Base-by-base conservation (phyloP, 2,329 filamentous ascomycete species). In the Exophiala calicioides region DNA sequence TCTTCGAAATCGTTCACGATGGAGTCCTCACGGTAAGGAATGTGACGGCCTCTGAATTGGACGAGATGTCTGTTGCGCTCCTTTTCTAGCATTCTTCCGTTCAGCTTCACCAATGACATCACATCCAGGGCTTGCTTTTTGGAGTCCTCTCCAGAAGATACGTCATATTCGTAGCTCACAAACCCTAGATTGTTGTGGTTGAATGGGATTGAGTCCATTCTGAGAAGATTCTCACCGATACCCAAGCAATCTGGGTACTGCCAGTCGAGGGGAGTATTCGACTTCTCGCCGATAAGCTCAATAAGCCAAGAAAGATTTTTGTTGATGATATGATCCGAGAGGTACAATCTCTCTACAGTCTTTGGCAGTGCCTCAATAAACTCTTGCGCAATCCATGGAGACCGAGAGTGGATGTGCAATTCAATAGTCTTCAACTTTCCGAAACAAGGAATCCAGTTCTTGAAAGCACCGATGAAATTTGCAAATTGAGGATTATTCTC, bases 21-120 rank as follows among this genome's bases (percentile, higher is more conserved):
- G 19, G 19, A 5, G 26, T 15, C 16, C 18, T 35, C 4, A 12
- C 8, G 3, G 23, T 4, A 6, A 23, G 21, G 4, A 16, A 38
- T 38, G 23, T 26, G 23, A 23, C 8, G 4, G 3, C 35, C 35
- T 5, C 27, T 29, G 21, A 27, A 70, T 0, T 70, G 4, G 20
- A 35, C 44, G 20, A 57, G 40, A 33, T 58, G 56, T 32, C 31
- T 45, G 34, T 58, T 57, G 13, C 49, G 52, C 16, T 53, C 42
- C 18, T 51, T 48, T 23, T 58, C 54, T 6, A 58, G 47, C 23
- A 58, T 37, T 37, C 37, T 38, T 15, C 45, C 56, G 46, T 57
- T 57, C 10, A 58, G 33, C 15, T 41, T 50, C n/a, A 57, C 30
- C 9, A 58, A 50, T 4, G 15, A 5, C 3, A 24, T 30, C 7